Base-by-base conservation (phyloP, 176 grass and related monocot genomes). In the Oryza brachyantha region DNA sequence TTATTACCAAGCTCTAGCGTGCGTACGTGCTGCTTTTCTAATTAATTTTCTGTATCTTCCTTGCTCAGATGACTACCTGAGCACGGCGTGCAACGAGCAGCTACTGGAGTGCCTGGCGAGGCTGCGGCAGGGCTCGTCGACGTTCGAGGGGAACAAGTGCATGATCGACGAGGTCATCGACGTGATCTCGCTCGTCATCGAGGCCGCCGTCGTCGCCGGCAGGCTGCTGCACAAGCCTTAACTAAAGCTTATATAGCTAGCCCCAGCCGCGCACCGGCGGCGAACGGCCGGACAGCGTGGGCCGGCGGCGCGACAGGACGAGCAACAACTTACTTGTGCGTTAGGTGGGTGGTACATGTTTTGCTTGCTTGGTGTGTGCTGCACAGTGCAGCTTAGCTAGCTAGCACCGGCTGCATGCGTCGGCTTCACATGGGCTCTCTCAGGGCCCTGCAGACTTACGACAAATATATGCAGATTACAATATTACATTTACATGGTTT, bases 91-190 rank as follows among this genome's bases (percentile, higher is more conserved):
- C 87, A 98, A 90, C 70, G 79, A 90, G 74, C 75, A 70, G 25
- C 80, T 98, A 54, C 74, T 94, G 25, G 74, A 88, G 26, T 98
- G 95, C 83, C 74, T 98, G 66, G 80, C 55, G 8, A 61, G 38
- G 41, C 81, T 94, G 89, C 88, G 77, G 58, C 45, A 72, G 38
- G 36, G 68, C 50, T 61, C 79, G 57, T 48, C 58, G 24, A 93
- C 92, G 25, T 98, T 98, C 81, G 29, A 82, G 34, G 91, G 89
- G 52, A 98, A 93, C 85, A 92, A 89, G 73, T 98, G 95, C 85
- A 82, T 83, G 90, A 84, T 94, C 83, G 87, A 90, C 66, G 75
- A 98, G 85, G 95, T 94, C 83, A 93, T 90, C 70, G 87, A 94
- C 64, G 90, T 94, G 2, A 88, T 98, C 81, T 10, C 80, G 50